These are phyloP conservation scores for Dothideomycetes sp. DNA, from an alignment of 2,329 filamentous ascomycete species.

Conservation along the genomic window DNA sequence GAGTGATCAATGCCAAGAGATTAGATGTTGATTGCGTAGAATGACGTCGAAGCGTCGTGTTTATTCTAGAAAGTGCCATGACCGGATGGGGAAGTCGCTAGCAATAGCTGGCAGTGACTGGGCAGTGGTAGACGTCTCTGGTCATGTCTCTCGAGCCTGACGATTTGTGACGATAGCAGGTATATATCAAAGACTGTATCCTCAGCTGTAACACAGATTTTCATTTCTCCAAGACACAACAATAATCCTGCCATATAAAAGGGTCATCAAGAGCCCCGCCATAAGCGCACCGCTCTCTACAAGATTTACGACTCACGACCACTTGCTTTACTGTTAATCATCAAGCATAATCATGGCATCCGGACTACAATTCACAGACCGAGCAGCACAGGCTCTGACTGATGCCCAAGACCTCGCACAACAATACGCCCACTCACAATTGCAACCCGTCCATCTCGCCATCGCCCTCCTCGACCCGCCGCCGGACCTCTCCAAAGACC, in stretches of 20 bases:
- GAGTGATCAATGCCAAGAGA: background rate
- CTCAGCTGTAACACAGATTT: no score
- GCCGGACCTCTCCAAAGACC: conserved; percentile 64
- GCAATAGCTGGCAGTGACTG: background rate
- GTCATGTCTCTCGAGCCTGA: no score
- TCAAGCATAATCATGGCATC: conserved; percentile 3
- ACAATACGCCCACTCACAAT: conserved; percentile 83
- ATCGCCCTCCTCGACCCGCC: conserved; percentile 69
- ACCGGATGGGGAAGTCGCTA: background rate
- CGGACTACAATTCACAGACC: conserved; percentile 80
- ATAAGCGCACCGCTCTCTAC: no score
- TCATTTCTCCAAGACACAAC: no score
- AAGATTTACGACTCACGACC: conserved; percentile 8
- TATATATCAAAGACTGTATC: no score
- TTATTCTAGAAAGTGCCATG: background rate
- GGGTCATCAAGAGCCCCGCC: no score
- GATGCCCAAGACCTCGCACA: conserved; percentile 81
- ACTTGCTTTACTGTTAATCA: background rate
- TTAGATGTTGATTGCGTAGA: background rate
- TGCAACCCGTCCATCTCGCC: conserved; percentile 81
- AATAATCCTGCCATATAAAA: no score
- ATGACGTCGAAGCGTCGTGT: background rate
- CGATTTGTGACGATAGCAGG: no score
- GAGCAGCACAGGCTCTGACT: conserved; percentile 78
- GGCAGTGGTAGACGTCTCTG: no score